Evolutionary conservation across 345 rosid genomes (phyloP).

Genomic region (Rhizophora apiculata): DNA sequence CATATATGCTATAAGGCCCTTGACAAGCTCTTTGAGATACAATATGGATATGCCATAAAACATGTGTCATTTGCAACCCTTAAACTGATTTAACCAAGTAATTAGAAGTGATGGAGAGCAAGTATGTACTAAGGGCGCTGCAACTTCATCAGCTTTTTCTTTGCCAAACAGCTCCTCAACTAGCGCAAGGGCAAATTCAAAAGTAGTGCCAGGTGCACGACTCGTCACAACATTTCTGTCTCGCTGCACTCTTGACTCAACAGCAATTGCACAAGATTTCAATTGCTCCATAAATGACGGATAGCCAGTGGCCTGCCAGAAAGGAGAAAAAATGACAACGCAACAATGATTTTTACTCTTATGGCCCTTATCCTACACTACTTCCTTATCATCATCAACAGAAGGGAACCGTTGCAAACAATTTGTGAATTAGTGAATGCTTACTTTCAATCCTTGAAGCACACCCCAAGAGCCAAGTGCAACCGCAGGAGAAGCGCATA

Average conservation of each 20-base stretch:
- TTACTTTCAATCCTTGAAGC: conserved; percentile 76
- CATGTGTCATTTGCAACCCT: not conserved
- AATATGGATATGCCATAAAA: not conserved
- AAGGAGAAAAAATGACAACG: not conserved
- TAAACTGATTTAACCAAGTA: not conserved
- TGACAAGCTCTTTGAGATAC: not conserved
- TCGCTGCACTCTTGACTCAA: conserved; percentile 77
- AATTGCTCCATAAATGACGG: conserved; percentile 84
- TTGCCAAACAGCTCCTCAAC: conserved; percentile 74
- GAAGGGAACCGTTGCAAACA: not conserved
- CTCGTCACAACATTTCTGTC: conserved; percentile 80
- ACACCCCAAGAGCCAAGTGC: conserved; percentile 84
- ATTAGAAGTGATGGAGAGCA: not conserved
- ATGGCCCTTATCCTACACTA: not conserved
- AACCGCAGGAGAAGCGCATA: conserved; percentile 88
- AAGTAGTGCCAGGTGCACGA: conserved; percentile 86
- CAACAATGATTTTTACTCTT: not conserved
- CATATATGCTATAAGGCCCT: not conserved
- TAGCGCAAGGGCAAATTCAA: conserved; percentile 74
- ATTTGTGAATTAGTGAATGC: not conserved
- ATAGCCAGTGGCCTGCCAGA: conserved; percentile 75
- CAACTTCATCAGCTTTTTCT: conserved; percentile 68
- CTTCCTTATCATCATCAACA: not conserved
- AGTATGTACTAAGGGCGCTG: conserved; percentile 61
- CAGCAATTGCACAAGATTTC: conserved; percentile 54